phyloP scores from a whole-genome alignment of 2,329 filamentous ascomycete species.

The Calonectria leucothoes region DNA sequence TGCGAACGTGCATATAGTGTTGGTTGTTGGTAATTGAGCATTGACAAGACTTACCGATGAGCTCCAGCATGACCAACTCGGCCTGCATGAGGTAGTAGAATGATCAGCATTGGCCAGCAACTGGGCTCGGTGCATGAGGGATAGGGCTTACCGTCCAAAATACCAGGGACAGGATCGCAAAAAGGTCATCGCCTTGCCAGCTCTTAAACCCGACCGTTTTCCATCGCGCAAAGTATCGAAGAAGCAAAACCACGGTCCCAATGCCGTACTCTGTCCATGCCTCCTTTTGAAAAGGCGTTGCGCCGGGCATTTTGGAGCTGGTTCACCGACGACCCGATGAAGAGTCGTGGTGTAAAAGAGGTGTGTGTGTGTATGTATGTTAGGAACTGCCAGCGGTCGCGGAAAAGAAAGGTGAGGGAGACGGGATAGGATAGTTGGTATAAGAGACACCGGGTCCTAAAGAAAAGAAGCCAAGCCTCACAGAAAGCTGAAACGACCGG shows the following conservation, averaged over 20 bases:
- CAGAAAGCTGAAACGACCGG: background rate
- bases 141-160: slow-evolving; percentile 51
- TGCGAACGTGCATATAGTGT: background rate
- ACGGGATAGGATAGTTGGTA: slow-evolving; percentile 2
- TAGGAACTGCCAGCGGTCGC: background rate
- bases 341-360: background rate
- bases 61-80: slow-evolving; percentile 47
- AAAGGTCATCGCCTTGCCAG: slow-evolving; percentile 57
- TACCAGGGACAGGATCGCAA: slow-evolving; percentile 49
- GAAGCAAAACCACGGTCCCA: slow-evolving; percentile 49
- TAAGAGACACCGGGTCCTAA: background rate
- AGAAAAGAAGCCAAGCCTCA: background rate
- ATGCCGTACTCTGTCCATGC: slow-evolving; percentile 57
- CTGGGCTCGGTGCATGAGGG: background rate
- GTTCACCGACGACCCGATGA: background rate
- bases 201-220: slow-evolving; percentile 53
- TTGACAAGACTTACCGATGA: slow-evolving; percentile 43
- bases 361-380: background rate
- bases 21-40: background rate
- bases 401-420: background rate
- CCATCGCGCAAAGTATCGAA: slow-evolving; percentile 53
- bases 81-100: slow-evolving; percentile 16
- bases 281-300: slow-evolving; percentile 56
- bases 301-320: slow-evolving; percentile 29
- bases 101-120: background rate